A percentile compares a stretch with the other conserved stretches of the same genome.
Evolutionary conservation across 495 filamentous ascomycete genomes (phyloP).

Genomic region (Penicillium cosmopolitanum): DNA sequence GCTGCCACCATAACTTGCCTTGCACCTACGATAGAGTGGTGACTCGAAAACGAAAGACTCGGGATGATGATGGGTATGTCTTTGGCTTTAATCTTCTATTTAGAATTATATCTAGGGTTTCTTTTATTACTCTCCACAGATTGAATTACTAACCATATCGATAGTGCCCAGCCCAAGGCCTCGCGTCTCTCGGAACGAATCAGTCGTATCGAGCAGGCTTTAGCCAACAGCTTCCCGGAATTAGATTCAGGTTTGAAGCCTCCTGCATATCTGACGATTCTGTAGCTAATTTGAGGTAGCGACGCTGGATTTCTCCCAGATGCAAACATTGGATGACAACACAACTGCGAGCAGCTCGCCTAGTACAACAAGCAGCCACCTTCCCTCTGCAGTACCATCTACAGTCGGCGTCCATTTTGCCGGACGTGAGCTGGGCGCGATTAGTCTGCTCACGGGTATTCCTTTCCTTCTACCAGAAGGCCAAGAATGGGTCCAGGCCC

Average conservation of each 20-base stretch:
- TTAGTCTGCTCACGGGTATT: slow-evolving; percentile 50
- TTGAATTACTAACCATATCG: neutral
- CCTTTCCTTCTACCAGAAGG: slow-evolving; percentile 51
- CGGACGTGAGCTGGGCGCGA: slow-evolving; percentile 48
- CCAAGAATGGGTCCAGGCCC: slow-evolving; percentile 48
- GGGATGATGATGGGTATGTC: slow-evolving; percentile 24
- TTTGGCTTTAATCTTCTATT: neutral
- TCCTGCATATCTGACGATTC: neutral
- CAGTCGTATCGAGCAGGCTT: slow-evolving; percentile 44
- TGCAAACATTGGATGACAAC: slow-evolving; percentile 9
- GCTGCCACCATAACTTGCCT: slow-evolving; percentile 50
- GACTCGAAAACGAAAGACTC: slow-evolving; percentile 38
- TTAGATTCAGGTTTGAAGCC: slow-evolving; percentile 23
- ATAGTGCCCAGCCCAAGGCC: slow-evolving; percentile 28
- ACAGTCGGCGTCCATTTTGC: slow-evolving; percentile 53
- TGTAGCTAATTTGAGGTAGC: slow-evolving; percentile 13
- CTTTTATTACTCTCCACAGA: neutral
- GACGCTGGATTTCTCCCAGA: slow-evolving; percentile 9
- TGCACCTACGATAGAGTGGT: slow-evolving; percentile 52
- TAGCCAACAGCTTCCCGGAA: slow-evolving; percentile 36
- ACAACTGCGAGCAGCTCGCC: slow-evolving; percentile 27
- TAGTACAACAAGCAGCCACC: slow-evolving; percentile 13
- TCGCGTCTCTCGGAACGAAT: slow-evolving; percentile 43
- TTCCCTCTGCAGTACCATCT: slow-evolving; percentile 26
- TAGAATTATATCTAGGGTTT: neutral